Evolutionary conservation across 495 filamentous ascomycete species (phyloP), one percentile per base, ranked within the genome.

Genomic region (Aspergillus asperescens): DNA sequence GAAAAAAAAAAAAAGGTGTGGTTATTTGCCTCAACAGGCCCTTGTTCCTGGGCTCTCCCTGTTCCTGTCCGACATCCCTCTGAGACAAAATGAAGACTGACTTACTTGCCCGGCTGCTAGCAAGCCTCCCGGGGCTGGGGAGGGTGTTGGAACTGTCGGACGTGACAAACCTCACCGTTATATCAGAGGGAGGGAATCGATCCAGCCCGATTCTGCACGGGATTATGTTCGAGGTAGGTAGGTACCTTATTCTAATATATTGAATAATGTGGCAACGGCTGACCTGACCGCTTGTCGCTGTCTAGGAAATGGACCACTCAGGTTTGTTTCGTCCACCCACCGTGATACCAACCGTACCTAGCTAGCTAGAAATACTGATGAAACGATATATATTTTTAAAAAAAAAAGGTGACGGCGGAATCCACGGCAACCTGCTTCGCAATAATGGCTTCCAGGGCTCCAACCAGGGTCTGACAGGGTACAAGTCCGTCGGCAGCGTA

Each of bases 371-470:
- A 12, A 25, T 10, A 20, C 16, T 20, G 19, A 18, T 0, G 50
- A 19, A 22, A 16, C 19, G 29, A 52, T 45, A 32, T 19, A 31
- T 16, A 23, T 39, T 5, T 15, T 40, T 7, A 41, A 2, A 20
- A 5, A n/a, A 5, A 9, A 15, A 38, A 68, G 68, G 68, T 7
- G 87, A 89, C 60, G 87, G 87, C 6, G 87, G 87, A 12, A 79
- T 89, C 32, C 88, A 90, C 57, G 86, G 83, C 24, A 85, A 90
- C 59, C 64, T 90, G 12, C 81, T 89, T 23, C 73, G 73, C 24
- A 90, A 90, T 65, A 79, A 86, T 42, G 87, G 85, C n/a, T 89
- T 90, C 49, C 81, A 85, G 60, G 80, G 80, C 10, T 65, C 62
- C 6, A 71, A 55, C 3, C 62, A 70, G 5, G 74, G 70, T 8